These are phyloP conservation scores for Trichoderma sp. DNA, from an alignment of 2,329 filamentous ascomycete species.

Conservation along the genomic window DNA sequence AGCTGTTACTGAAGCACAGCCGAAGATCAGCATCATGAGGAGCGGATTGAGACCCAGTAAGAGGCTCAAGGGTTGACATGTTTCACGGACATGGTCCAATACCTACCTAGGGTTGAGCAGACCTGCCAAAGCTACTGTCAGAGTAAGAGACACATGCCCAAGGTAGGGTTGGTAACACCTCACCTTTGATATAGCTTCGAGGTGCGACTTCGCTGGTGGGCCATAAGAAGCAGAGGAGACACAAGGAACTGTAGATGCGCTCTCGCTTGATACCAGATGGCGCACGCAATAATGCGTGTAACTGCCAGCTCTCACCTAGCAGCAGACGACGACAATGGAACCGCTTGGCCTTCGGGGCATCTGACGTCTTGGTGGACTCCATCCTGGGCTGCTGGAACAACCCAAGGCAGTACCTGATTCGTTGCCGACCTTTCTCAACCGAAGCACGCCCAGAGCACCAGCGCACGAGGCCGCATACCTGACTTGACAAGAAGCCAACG, in stretches of 20 bases:
- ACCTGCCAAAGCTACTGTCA: neutral
- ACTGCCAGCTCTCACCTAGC: slow-evolving; percentile 2
- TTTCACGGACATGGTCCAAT: slow-evolving; percentile 15
- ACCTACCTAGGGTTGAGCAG: slow-evolving; percentile 3
- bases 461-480: neutral
- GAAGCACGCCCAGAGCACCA: neutral
- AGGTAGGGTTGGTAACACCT: neutral
- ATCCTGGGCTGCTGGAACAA: neutral
- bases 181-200: neutral
- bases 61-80: slow-evolving; percentile 23
- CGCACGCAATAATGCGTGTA: slow-evolving; percentile 19
- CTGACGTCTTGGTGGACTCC: slow-evolving; percentile 22
- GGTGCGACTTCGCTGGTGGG: neutral
- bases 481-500: slow-evolving; percentile 1
- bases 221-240: neutral
- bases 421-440: neutral
- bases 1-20: slow-evolving; percentile 18
- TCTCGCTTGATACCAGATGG: slow-evolving; percentile 4
- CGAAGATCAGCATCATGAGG: slow-evolving; percentile 25
- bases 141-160: neutral
- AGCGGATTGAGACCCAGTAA: slow-evolving; percentile 13
- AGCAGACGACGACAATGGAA: slow-evolving; percentile 12
- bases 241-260: neutral
- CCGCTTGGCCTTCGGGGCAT: neutral
- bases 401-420: slow-evolving; percentile 6